Conservation (phyloP, 2,329 filamentous ascomycete species). For the Rhinocladiella similis region DNA sequence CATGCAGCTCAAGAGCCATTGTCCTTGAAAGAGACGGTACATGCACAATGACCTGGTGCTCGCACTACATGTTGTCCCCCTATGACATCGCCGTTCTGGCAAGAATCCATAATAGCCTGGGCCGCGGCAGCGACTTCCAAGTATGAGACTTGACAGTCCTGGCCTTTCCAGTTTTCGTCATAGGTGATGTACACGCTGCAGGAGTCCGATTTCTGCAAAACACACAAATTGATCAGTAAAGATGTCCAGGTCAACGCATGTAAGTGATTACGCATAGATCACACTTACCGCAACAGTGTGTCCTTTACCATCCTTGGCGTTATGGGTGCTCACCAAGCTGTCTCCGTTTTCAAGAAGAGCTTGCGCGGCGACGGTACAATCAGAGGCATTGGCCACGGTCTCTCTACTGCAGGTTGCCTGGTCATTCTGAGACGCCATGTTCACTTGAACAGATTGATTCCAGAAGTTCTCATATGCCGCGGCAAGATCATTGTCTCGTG, state of each 20-base stretch:
- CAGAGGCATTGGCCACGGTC: background rate
- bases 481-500: slow-evolving; percentile 1
- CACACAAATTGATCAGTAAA: too few species aligned
- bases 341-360: background rate
- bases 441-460: background rate
- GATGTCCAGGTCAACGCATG: too few species aligned
- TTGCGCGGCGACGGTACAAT: background rate
- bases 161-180: slow-evolving; percentile 6
- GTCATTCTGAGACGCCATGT: background rate
- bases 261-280: too few species aligned
- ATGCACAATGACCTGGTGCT: background rate
- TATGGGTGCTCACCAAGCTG: background rate
- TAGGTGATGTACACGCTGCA: slow-evolving; percentile 5
- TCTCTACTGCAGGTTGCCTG: background rate
- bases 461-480: slow-evolving; percentile 9
- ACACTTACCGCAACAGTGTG: background rate
- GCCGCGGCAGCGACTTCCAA: slow-evolving; percentile 10
- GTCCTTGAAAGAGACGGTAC: background rate
- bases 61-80: slow-evolving; percentile 2
- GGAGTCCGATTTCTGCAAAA: background rate
- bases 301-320: background rate
- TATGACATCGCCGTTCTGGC: slow-evolving; percentile 2
- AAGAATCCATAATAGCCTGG: slow-evolving; percentile 4
- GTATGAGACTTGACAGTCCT: slow-evolving; percentile 1
- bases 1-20: background rate